Evolutionary conservation across 805 yeast genomes (phyloP), one percentile per base, ranked within the genome.

Genomic region (Dipodascopsis tothii): DNA sequence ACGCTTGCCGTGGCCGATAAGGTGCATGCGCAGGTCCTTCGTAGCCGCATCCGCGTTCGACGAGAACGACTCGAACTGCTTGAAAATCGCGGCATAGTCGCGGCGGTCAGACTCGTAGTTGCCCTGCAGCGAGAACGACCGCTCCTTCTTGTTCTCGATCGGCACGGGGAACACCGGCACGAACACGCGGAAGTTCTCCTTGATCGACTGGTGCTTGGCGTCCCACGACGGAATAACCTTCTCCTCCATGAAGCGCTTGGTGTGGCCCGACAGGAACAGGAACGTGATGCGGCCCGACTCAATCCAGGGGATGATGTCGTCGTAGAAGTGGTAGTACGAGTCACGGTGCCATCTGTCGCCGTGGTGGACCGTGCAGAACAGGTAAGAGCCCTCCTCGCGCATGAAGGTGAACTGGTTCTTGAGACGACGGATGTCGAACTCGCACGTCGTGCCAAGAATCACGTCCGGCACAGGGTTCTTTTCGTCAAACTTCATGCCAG

Each of bases 151-250:
- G 35, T 23, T 37, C n/a, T 37, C 36, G n/a, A 43, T 21, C 28
- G 43, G 42, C 17, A 46, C 54, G 6, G 54, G 54, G 44, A 50
- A 50, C 9, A 50, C 54, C 6, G 54, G 54, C n/a, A 48, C 54
- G 16, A 50, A 41, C 3, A 48, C 49, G 9, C 23, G 33, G 33
- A 50, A 35, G 20, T 33, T 39, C 9, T 22, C 36, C 39, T 43
- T 34, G 14, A 44, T 36, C n/a, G 17, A 28, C 30, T 39, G 45
- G 25, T 49, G 48, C 41, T 43, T 30, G 3, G 37, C 34, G 9
- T 40, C 43, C 54, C 54, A 50, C 9, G 48, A 35, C 5, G 46
- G 41, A 9, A 50, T 17, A 18, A 50, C 43, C n/a, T 3, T 34
- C 33, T 43, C 48, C 37, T 50, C 41, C 48, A 47, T 37, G 21